A percentile compares a stretch with the other conserved stretches of the same genome.
These are phyloP conservation scores for Bacidia gigantensis DNA, from an alignment of 495 filamentous ascomycete genomes.

Conservation along the genomic window DNA sequence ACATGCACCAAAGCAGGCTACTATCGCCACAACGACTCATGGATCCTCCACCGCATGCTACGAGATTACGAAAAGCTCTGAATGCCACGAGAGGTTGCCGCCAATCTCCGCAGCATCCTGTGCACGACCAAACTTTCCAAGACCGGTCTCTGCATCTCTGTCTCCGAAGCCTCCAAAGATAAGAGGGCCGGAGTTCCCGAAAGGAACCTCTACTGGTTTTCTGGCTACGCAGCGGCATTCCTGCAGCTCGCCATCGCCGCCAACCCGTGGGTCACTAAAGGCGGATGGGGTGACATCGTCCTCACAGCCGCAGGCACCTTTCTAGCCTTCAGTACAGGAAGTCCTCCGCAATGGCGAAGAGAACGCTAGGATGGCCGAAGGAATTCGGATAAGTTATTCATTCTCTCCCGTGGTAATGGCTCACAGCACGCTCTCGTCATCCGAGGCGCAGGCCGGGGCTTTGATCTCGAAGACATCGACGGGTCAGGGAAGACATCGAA, in stretches of 20 bases:
- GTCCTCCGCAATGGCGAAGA: constrained; percentile 32
- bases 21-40: constrained; percentile 29
- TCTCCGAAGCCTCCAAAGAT: constrained; percentile 11
- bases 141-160: constrained; percentile 10
- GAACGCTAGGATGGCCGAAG: constrained; percentile 37
- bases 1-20: constrained; percentile 33
- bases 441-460: constrained; percentile 19
- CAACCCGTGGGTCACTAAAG: constrained; percentile 29
- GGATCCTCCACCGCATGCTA: constrained; percentile 38
- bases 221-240: constrained; percentile 23
- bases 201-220: constrained; percentile 23
- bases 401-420: constrained; percentile 34
- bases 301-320: constrained; percentile 29
- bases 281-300: constrained; percentile 34
- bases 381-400: constrained; percentile 20
- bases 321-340: constrained; percentile 24
- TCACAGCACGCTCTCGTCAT: constrained; percentile 32
- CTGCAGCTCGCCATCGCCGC: constrained; percentile 34
- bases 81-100: background rate
- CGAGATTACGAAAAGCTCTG: constrained; percentile 28
- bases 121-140: background rate
- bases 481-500: background rate
- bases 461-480: constrained; percentile 32
- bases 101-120: background rate
- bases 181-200: constrained; percentile 4